Base-by-base conservation (phyloP, 148 eudicot species). In the Nepenthes mirabilis region DNA sequence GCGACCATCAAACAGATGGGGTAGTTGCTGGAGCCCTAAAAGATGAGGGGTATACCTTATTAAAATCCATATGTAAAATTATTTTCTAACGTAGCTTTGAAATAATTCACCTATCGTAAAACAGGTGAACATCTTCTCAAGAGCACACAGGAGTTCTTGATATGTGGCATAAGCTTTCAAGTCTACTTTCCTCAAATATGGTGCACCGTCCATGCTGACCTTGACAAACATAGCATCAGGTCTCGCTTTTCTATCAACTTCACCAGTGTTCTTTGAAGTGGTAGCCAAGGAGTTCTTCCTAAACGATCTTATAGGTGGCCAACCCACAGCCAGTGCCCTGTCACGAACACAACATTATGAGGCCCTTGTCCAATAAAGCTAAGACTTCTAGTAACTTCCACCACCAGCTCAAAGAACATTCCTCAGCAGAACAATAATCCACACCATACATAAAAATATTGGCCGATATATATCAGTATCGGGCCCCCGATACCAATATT, bases 141-240 rank as follows among this genome's bases (percentile, higher is more conserved):
- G 80, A 50, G 76, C 82, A 47, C 75, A 78, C 47, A 85, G 75
- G 13, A 86, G 75, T 47, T 86, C 93, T 32, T 63, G 60, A 69
- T 83, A 83, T 13, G 74, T 66, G 8, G 65, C 52, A 69, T 80
- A 86, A 50, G 67, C 58, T 68, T 69, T 78, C 48, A 86, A 72
- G 56, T 86, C 86, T 43, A 86, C 79, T 62, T 86, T 86, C 59
- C 94, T 74, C 52, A 83, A 72, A 69, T 81, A 86, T 1, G 86
- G 89, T 53, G 86, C 90, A 69, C 94, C 89, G 67, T 86, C 94
- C 94, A 86, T 86, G 74, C 94, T 81, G 67, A 83, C 86, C 58
- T 86, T 86, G 23, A 86, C 84, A 75, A 71, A 79, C 13, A 77
- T 45, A 68, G 72, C 74, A 68, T 70, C 71, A 59, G 65, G 13